Conservation (phyloP, 768 basidiomycete genomes). For the Naganishia vishniacii region DNA sequence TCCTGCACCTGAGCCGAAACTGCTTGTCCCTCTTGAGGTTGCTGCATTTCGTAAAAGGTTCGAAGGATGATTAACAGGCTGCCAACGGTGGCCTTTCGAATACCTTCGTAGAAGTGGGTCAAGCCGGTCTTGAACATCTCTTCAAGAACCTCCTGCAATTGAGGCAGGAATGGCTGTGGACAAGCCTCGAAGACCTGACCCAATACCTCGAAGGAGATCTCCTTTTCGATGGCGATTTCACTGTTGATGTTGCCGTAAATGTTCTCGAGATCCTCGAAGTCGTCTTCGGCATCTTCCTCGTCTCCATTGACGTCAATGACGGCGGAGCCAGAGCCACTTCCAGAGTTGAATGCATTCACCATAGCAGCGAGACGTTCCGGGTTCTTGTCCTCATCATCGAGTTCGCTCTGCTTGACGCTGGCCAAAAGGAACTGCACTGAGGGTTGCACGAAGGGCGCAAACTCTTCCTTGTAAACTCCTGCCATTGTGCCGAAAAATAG, state of each 20-base stretch:
- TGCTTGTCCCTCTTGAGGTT: constrained; percentile 77
- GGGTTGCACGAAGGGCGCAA: constrained; percentile 74
- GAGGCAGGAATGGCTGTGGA: constrained; percentile 79
- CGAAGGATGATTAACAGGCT: constrained; percentile 81
- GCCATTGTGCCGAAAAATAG: constrained; percentile 98
- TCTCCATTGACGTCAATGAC: constrained; percentile 58
- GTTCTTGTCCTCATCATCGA: constrained; percentile 56
- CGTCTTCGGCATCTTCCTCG: constrained; percentile 64
- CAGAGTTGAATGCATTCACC: constrained; percentile 56
- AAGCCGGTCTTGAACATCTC: constrained; percentile 57
- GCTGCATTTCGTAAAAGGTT: constrained; percentile 83
- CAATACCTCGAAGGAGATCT: constrained; percentile 94
- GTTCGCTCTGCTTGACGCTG: constrained; percentile 77
- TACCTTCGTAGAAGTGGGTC: constrained; percentile 93
- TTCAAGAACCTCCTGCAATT: constrained; percentile 72
- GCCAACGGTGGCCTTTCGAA: constrained; percentile 84
- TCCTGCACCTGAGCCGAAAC: constrained; percentile 65
- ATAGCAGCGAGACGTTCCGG: constrained; percentile 52
- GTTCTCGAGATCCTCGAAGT: constrained; percentile 51
- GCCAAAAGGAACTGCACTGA: constrained; percentile 79
- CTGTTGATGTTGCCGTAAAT: constrained; percentile 81
- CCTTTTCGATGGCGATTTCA: constrained; percentile 96
- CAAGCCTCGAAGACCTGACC: constrained; percentile 82
- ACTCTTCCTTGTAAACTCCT: constrained; percentile 91
- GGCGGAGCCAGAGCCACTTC: constrained; percentile 57